Base-by-base conservation (phyloP, 1,139 yeast species). In the Protomyces inouyei region DNA sequence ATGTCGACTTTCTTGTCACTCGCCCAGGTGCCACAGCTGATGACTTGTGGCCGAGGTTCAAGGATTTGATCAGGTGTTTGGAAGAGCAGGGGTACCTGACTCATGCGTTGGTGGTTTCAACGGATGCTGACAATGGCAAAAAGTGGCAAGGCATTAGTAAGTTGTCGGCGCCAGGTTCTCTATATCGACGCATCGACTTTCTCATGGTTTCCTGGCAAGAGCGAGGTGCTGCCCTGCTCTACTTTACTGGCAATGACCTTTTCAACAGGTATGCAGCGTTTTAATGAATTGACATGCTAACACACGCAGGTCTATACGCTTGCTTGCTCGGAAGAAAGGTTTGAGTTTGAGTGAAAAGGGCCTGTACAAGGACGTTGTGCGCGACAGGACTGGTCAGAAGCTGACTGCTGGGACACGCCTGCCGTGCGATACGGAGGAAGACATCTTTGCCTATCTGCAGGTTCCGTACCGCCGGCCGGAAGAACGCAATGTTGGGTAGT, bases 211-310 rank as follows among this genome's bases (percentile, higher is more conserved):
- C 81, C 14, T 80, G 83, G 78, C 70, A 74, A 0, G 80, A 80
- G 64, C 69, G 79, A 14, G 89, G 88, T 0, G 83, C 86, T 0
- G 77, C 83, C 0, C 71, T 80, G 70, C 71, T 85, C 18, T 85
- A 85, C 70, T 85, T 82, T 70, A 83, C 85, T 0, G 89, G 89
- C 0, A 81, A 83, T 67, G 80, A 79, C 61, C 77, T 79, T 38
- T 83, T 84, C 71, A 85, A 84, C 71, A 78, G 86, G 63, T 74
- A 12, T 14, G 43, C 5, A 4, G 32, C 32, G 32, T 4, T 6
- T 4, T 6, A 1, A 28, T 4, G 32, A 5, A 28, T 28, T 3
- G 8, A 4, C 32, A 28, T 4, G 32, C 32, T 28, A 28, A 28
- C 32, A 4, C 32, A 28, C 32, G 8, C 43, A 37, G 43, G 16